These are phyloP conservation scores for Kwoniella europaea DNA, from an alignment of 768 basidiomycete genomes.

Conservation along the genomic window DNA sequence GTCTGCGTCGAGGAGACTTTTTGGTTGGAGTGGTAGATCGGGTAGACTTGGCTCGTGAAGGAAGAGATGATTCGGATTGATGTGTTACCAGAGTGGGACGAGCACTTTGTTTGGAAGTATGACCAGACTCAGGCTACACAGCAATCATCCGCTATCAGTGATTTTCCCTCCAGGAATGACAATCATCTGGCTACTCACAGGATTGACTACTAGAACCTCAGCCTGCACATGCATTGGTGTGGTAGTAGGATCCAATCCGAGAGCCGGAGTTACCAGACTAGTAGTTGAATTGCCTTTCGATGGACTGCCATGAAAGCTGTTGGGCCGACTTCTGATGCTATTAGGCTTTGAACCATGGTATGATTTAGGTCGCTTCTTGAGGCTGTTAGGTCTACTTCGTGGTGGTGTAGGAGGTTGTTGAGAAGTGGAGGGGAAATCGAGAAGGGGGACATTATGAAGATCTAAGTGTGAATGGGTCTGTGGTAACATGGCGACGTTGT, in stretches of 20 bases:
- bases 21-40: neutral
- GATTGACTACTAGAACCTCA: neutral
- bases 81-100: slow-evolving; percentile 4
- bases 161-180: neutral
- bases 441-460: slow-evolving; percentile 6
- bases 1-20: slow-evolving; percentile 15
- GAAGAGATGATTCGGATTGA: slow-evolving; percentile 18
- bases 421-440: neutral
- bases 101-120: neutral
- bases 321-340: slow-evolving; percentile 22
- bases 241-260: slow-evolving; percentile 11
- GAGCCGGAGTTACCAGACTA: slow-evolving; percentile 1
- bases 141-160: neutral
- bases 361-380: slow-evolving; percentile 12
- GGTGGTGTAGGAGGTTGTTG: neutral
- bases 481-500: neutral
- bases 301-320: slow-evolving; percentile 31
- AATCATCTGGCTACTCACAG: neutral
- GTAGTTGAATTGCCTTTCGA: slow-evolving; percentile 6
- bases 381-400: slow-evolving; percentile 23
- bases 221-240: slow-evolving; percentile 2
- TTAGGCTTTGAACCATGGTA: slow-evolving; percentile 1
- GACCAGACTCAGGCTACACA: neutral
- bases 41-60: neutral
- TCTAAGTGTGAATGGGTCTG: neutral